phyloP scores from a whole-genome alignment of 2,329 filamentous ascomycete species.

The Aureobasidium vineae region DNA sequence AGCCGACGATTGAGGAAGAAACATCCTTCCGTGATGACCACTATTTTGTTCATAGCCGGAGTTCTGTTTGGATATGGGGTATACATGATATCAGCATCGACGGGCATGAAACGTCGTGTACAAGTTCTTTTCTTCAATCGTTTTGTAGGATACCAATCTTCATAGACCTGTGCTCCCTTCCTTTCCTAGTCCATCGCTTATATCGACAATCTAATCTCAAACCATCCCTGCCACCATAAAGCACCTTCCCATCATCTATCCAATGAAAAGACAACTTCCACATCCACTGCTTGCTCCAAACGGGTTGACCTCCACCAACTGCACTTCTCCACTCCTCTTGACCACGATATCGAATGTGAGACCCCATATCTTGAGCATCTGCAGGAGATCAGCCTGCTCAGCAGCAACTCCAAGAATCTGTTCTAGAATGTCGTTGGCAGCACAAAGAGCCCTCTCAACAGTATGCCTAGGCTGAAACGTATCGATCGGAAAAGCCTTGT shows the following conservation, averaged over 20 bases:
- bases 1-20: conserved; percentile 45
- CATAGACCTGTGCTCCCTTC: not conserved
- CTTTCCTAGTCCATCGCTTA: not conserved
- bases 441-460: not conserved
- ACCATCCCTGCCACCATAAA: not conserved
- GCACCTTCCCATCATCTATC: not conserved
- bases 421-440: too few species aligned
- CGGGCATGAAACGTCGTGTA: not conserved
- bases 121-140: not conserved
- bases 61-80: not conserved
- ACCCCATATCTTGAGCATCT: not conserved
- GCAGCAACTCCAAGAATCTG: too few species aligned
- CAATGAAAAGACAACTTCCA: not conserved
- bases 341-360: conserved; percentile 4
- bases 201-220: too few species aligned
- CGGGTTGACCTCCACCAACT: conserved; percentile 4
- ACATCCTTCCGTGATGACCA: too few species aligned
- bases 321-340: not conserved
- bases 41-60: conserved; percentile 14
- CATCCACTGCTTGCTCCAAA: not conserved
- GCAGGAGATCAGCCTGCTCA: not conserved
- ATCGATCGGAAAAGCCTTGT: not conserved
- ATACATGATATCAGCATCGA: not conserved
- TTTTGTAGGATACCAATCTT: conserved; percentile 9
- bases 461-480: not conserved